Evolutionary conservation across 164 flowering plant genomes (phyloP), one percentile per base, ranked within the genome.

Genomic region (Vitis rotundifolia): DNA sequence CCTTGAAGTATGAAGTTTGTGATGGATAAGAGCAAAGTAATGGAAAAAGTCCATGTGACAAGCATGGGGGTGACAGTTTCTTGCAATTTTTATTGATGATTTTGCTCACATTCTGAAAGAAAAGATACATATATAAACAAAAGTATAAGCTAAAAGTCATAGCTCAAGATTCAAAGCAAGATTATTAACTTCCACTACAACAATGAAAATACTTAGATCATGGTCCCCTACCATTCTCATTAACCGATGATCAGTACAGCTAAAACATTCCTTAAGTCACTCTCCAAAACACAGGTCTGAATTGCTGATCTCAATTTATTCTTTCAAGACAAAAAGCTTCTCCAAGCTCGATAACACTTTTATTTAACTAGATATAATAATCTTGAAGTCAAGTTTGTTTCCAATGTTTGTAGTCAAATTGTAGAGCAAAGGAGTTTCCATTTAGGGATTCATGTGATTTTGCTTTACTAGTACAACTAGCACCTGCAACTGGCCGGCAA

Each of bases 201-300:
- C 74, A 16, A 68, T 50, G 66, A 80, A 71, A 77, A 77, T 19
- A 73, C 54, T 70, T 29, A 70, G 73, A 64, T 60, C 44, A 75
- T 75, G 81, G 81, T 78, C 81, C 79, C 79, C 81, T 57, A 37
- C 75, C 61, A 63, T 19, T 19, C 54, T 55, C 60, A 57, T 37
- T 3, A 37, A 37, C 44, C 44, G 44, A 37, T 37, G 44, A 37
- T 37, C 44, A 37, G 44, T 37, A 37, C 66, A 68, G 58, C 59
- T n/a, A 49, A 76, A 76, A 80, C 79, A 79, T 76, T 71, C 71
- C 75, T 37, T 61, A 68, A n/a, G 64, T 73, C 16, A 19, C 78
- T 64, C 68, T 70, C 66, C 68, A 73, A 73, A 68, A 69, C 63
- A 65, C 26, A 49, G 58, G 61, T 62, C 65, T 59, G 59, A 12